Evolutionary conservation across 2,329 filamentous ascomycete genomes (phyloP).

Genomic region (Plenodomus biglobosus): DNA sequence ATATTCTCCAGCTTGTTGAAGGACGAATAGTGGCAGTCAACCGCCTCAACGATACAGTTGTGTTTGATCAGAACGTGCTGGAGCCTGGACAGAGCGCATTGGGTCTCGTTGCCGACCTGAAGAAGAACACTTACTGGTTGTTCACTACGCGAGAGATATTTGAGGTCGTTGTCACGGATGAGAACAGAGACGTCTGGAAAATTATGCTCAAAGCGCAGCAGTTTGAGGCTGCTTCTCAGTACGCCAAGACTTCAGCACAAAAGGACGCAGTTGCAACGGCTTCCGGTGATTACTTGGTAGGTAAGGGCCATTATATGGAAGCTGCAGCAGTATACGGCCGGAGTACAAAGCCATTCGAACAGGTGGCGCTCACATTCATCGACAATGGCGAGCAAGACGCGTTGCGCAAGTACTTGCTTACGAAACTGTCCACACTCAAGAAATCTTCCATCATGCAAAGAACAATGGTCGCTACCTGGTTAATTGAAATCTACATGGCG

Average conservation of each 20-base stretch:
- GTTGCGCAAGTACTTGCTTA: constrained; percentile 81
- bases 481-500: constrained; percentile 95
- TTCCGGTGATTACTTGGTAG: constrained; percentile 84
- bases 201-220: constrained; percentile 85
- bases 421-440: constrained; percentile 79
- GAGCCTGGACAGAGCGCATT: constrained; percentile 76
- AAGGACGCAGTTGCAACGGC: constrained; percentile 90
- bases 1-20: constrained; percentile 81
- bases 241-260: constrained; percentile 76
- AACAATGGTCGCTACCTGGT: constrained; percentile 92
- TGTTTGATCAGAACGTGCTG: constrained; percentile 85
- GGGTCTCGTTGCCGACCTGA: constrained; percentile 84
- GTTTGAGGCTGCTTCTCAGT: constrained; percentile 84
- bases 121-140: constrained; percentile 97
- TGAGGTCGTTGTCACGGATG: constrained; percentile 86
- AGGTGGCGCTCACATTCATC: constrained; percentile 88
- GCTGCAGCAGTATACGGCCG: constrained; percentile 89
- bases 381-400: constrained; percentile 90
- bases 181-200: constrained; percentile 91
- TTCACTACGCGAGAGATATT: constrained; percentile 91
- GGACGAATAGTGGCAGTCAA: constrained; percentile 83
- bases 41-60: constrained; percentile 77
- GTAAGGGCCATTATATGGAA: constrained; percentile 78
- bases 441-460: constrained; percentile 88
- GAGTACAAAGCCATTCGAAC: constrained; percentile 95